A percentile compares a stretch with the other conserved stretches of the same genome.
phyloP scores from a whole-genome alignment of 208 protist genomes.

The Leishmania amazonensis region DNA sequence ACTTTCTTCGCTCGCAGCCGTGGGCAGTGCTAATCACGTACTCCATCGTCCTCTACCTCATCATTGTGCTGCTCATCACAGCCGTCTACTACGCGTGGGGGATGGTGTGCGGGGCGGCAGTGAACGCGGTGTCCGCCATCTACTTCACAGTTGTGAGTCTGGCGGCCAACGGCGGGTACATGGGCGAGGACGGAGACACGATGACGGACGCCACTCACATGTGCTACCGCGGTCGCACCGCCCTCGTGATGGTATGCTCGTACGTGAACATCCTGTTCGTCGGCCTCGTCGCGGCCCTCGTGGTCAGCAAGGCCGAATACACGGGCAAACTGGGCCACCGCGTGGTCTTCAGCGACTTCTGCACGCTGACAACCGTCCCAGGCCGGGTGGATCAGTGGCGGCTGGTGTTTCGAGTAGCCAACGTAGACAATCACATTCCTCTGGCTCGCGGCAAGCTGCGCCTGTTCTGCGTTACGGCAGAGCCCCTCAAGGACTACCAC shows the following conservation, averaged over 20 bases:
- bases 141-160: constrained; percentile 88
- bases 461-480: constrained; percentile 68
- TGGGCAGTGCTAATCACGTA: constrained; percentile 62
- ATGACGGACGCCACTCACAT: constrained; percentile 62
- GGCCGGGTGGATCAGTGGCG: constrained; percentile 50
- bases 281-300: constrained; percentile 78
- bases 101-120: constrained; percentile 48
- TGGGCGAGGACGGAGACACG: constrained; percentile 65
- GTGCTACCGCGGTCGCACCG: constrained; percentile 75
- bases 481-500: constrained; percentile 54
- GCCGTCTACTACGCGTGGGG: constrained; percentile 65
- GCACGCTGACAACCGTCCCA: constrained; percentile 55
- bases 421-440: constrained; percentile 64
- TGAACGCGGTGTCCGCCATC: constrained; percentile 46
- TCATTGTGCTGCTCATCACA: constrained; percentile 58
- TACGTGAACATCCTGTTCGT: constrained; percentile 89
- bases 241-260: constrained; percentile 76
- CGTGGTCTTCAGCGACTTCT: constrained; percentile 86
- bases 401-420: constrained; percentile 78
- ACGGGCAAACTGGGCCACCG: constrained; percentile 63
- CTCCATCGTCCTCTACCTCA: constrained; percentile 66
- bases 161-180: constrained; percentile 85
- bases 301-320: constrained; percentile 85
- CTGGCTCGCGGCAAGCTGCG: constrained; percentile 63
- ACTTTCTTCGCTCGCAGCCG: constrained; percentile 58